Conservation (phyloP, 2,329 filamentous ascomycete genomes). For the Colletotrichum liriopes region DNA sequence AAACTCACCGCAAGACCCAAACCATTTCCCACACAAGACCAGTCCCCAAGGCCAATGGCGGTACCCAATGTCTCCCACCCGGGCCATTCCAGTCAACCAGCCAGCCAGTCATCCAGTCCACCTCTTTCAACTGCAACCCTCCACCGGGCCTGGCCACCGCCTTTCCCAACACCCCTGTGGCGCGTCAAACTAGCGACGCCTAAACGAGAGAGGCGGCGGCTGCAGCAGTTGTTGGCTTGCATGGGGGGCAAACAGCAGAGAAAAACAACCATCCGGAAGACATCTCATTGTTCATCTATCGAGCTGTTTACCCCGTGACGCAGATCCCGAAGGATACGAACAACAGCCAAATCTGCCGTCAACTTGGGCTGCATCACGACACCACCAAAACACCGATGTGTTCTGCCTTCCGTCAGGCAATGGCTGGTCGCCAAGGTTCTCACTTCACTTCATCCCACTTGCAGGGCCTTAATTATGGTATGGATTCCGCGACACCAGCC, state of each 20-base stretch:
- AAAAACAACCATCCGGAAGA: constrained; percentile 34
- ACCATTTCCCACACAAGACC: constrained; percentile 2
- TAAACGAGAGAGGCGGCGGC: constrained; percentile 27
- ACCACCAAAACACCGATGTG: not conserved
- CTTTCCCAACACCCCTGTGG: constrained; percentile 40
- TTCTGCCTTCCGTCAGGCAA: not conserved
- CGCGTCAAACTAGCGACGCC: constrained; percentile 38
- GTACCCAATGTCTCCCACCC: constrained; percentile 8
- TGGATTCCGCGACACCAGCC: not conserved
- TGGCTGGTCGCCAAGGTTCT: not conserved
- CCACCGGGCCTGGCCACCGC: constrained; percentile 34
- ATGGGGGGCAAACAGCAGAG: constrained; percentile 12
- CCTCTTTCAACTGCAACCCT: constrained; percentile 26
- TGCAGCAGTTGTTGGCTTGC: constrained; percentile 18
- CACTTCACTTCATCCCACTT: constrained; percentile 11
- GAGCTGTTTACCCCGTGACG: not conserved
- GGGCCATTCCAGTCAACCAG: constrained; percentile 26
- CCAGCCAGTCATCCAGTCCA: not conserved
- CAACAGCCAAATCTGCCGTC: constrained; percentile 10
- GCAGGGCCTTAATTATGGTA: constrained; percentile 3
- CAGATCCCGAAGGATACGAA: constrained; percentile 22
- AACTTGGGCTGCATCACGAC: constrained; percentile 6
- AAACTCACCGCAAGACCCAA: constrained; percentile 7
- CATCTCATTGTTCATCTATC: constrained; percentile 19
- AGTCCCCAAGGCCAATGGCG: not conserved